Conservation (phyloP, 169 alveolate species). For the Plasmodium reichenowi region DNA sequence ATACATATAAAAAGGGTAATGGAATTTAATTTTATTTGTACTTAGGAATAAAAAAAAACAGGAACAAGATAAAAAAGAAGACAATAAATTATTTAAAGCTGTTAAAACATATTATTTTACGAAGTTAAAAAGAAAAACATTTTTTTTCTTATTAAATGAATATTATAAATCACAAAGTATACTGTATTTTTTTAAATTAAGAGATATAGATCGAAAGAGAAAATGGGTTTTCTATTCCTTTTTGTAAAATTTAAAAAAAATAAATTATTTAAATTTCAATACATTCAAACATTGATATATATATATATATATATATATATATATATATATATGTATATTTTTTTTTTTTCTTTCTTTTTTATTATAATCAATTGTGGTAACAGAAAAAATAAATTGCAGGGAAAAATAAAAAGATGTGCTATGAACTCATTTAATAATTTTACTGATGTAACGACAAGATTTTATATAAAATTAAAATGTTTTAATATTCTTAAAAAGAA, state of each 20-base stretch:
- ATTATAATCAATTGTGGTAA: conserved; percentile 10
- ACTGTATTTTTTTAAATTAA: conserved; percentile 31
- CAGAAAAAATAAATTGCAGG: conserved; percentile 49
- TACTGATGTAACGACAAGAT: conserved; percentile 26
- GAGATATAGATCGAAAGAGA: conserved; percentile 50
- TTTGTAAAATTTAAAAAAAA: conserved; percentile 20
- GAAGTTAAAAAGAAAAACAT: conserved; percentile 33
- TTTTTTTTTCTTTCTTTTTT: neutral
- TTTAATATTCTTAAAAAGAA: conserved; percentile 53
- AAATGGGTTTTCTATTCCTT: conserved; percentile 26
- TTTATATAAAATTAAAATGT: conserved; percentile 14
- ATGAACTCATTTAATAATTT: conserved; percentile 21
- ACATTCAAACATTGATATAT: neutral
- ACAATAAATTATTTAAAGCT: conserved; percentile 30
- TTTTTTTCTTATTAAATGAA: conserved; percentile 41
- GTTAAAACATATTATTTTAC: conserved; percentile 35
- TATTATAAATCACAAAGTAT: conserved; percentile 60
- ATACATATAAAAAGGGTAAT: neutral
- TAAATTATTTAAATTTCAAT: too few relatives aligned
- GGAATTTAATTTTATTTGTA: neutral
- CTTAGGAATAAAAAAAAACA: conserved; percentile 53
- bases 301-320: neutral
- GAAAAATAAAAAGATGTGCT: conserved; percentile 55
- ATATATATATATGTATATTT: neutral
- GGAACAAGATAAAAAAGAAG: conserved; percentile 61